Evolutionary conservation across 768 basidiomycete genomes (phyloP), one percentile per base, ranked within the genome.

Genomic region (Tricholoma saponaceum): DNA sequence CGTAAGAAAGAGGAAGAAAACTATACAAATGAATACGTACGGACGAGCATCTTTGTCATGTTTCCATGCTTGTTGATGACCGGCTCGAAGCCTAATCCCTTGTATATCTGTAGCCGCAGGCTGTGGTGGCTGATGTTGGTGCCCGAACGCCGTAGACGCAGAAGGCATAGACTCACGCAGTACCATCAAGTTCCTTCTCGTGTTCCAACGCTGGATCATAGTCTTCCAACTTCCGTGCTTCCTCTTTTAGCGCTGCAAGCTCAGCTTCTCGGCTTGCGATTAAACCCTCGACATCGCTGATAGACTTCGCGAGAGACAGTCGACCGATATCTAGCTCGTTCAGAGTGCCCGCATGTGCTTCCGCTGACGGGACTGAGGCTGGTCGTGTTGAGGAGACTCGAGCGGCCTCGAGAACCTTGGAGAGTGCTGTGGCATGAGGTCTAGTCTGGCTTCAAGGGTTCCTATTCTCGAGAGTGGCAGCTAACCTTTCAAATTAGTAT

Each of bases 181-280:
- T 83, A 18, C 86, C 83, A 64, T 89, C 86, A 35, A 92, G 70
- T 52, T 89, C 84, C 49, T 76, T 80, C 58, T 82, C 83, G 60
- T 90, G 89, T 59, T 90, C 88, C 18, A 78, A 69, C 6, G 89
- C 86, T 20, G 89, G 86, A 68, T 92, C 90, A 52, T 81, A 84
- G 41, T 78, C 78, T 66, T 92, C 89, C 58, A 90, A 67, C 41
- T 68, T 70, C 30, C 79, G 77, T 0, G 80, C 79, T 60, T 85
- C 83, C 54, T 87, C 87, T 62, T 87, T 88, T 58, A 92, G 73
- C 4, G 77, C 74, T 6, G 87, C 76, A 0, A 90, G 79, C 65
- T 90, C 88, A 1, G 83, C 85, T 63, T 92, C 88, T 63, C 83
- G 85, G 63, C 80, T 83, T 5, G 83, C 83, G 5, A 88, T 68